These are phyloP conservation scores for Bacterosira constricta DNA, from an alignment of 108 stramenopile genomes.

Conservation along the genomic window DNA sequence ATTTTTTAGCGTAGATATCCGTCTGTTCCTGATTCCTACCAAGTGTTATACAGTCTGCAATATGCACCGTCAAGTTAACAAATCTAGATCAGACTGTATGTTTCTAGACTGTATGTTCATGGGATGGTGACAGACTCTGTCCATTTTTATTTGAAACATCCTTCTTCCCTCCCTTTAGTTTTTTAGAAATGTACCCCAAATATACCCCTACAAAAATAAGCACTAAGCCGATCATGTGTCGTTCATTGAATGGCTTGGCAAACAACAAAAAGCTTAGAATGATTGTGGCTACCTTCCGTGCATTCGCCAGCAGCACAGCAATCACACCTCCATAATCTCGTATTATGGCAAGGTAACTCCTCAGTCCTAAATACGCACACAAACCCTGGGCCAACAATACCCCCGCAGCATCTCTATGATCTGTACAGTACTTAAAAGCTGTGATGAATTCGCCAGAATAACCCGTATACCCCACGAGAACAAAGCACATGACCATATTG, in stretches of 20 bases:
- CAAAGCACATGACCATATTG: conserved; percentile 38
- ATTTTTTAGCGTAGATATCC: too few relatives aligned
- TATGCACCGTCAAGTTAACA: too few relatives aligned
- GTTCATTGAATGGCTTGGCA: conserved; percentile 43
- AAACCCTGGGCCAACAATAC: conserved; percentile 25
- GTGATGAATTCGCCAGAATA: conserved; percentile 28
- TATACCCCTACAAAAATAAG: conserved; percentile 44
- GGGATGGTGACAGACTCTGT: too few relatives aligned
- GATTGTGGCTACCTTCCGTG: conserved; percentile 46
- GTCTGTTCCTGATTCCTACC: too few relatives aligned
- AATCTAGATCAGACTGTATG: too few relatives aligned
- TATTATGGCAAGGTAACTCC: conserved; percentile 44
- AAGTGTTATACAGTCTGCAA: too few relatives aligned
- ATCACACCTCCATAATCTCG: conserved; percentile 43
- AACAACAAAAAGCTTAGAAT: conserved; percentile 40
- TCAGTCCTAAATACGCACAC: conserved; percentile 42
- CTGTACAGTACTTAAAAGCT: conserved; percentile 24
- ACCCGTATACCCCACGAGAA: conserved; percentile 25
- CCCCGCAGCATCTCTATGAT: conserved; percentile 13
- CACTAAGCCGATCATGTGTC: conserved; percentile 28
- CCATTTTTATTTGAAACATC: too few relatives aligned
- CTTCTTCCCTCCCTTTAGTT: not conserved
- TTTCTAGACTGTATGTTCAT: too few relatives aligned
- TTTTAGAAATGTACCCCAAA: conserved; percentile 35
- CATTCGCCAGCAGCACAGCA: conserved; percentile 41